Evolutionary conservation across 441 rosid genomes (phyloP), one percentile per base, ranked within the genome.

Genomic region (Corymbia calophylla): DNA sequence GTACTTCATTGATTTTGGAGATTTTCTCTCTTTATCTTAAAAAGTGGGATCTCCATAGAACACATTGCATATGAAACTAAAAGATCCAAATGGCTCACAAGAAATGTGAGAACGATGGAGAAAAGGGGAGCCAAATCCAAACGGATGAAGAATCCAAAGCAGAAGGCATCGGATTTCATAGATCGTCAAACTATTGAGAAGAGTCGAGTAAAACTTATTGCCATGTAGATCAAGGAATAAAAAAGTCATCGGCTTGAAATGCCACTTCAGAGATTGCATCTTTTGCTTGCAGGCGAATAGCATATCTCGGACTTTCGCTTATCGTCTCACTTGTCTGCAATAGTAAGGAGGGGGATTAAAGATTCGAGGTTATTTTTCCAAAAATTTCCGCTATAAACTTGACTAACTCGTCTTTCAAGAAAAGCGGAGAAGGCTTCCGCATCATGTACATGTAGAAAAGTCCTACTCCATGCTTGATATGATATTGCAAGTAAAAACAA

Each of bases 401-500:
- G 19, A 64, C 10, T 0, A 0, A 64, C 3, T 3, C 4, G 19
- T 4, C 35, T n/a, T n/a, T 0, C 18, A 15, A 64, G 35, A n/a
- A 64, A n/a, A 64, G 35, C 3, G 18, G 2, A n/a, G 19, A 7
- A 14, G 5, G 35, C 10, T 62, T n/a, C 10, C 19, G 0, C 32
- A 64, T 64, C 9, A 2, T n/a, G 1, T 29, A 64, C 35, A 64
- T 1, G 32, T n/a, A 29, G 32, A 64, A 64, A n/a, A 64, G 7
- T 64, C 70, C 9, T 29, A 29, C 1, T 64, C 18, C 70, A 14
- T 14, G 70, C 70, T 6, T 3, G 0, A 29, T 2, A 7, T 29
- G 18, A 62, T 7, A 2, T 0, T 62, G 5, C 70, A 29, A 62
- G 2, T n/a, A 7, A 29, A 62, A 62, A 62, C 9, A 62, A 14